phyloP scores from a whole-genome alignment of 345 rosid species.

The Hypericum perforatum region DNA sequence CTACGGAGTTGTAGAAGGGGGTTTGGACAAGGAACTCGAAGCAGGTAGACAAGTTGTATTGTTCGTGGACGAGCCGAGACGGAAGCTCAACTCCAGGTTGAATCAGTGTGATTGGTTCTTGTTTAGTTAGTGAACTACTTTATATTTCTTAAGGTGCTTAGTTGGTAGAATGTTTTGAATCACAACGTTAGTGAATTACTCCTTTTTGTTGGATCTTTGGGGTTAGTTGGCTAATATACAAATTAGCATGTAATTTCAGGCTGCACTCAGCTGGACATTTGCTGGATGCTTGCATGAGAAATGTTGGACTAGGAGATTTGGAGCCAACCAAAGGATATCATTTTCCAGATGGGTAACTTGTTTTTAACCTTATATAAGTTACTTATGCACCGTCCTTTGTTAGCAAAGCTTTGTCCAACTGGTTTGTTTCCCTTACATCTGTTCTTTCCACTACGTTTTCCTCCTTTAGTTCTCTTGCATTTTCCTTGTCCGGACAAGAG shows the following conservation, averaged over 20 bases:
- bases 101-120: no score
- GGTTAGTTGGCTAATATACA: no score
- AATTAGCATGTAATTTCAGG: constrained; percentile 20
- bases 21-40: constrained; percentile 21
- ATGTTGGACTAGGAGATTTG: constrained; percentile 56
- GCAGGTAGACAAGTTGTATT: constrained; percentile 41
- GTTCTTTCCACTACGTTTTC: no score
- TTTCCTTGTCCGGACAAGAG: no score
- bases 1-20: constrained; percentile 44
- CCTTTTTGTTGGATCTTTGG: no score
- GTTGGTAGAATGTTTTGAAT: no score
- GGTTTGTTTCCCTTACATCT: no score
- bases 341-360: constrained; percentile 69
- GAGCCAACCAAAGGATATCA: constrained; percentile 80
- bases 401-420: no score
- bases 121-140: no score
- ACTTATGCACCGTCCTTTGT: not conserved
- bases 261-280: constrained; percentile 90
- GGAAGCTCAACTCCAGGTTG: constrained; percentile 69
- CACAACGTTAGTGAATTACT: no score
- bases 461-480: no score
- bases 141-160: no score
- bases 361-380: not conserved
- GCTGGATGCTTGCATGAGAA: constrained; percentile 50
- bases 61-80: constrained; percentile 52